A percentile compares a stretch with the other conserved stretches of the same genome.
These are phyloP conservation scores for Arctium lappa DNA, from an alignment of 129 eudicot genomes.

Conservation along the genomic window DNA sequence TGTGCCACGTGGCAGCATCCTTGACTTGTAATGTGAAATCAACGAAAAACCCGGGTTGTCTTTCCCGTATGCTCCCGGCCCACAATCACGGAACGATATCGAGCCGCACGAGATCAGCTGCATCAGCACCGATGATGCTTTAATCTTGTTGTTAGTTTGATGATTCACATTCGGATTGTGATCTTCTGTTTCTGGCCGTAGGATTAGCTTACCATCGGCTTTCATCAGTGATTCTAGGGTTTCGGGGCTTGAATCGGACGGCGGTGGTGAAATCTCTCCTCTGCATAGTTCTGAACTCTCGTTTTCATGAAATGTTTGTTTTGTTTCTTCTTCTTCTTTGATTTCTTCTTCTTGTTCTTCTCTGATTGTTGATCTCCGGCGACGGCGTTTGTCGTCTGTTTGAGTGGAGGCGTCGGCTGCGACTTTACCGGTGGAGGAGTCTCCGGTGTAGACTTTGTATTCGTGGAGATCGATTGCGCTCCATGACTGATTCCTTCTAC, in stretches of 20 bases:
- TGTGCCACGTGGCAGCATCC: constrained; percentile 78
- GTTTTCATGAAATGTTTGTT: constrained; percentile 7
- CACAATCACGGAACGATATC: constrained; percentile 76
- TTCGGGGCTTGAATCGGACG: constrained; percentile 98
- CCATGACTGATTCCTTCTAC: constrained; percentile 86
- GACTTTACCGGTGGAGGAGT: constrained; percentile 34
- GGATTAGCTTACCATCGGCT: constrained; percentile 53
- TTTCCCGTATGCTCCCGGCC: constrained; percentile 51
- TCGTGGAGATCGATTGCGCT: constrained; percentile 73
- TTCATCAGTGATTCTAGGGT: constrained; percentile 81
- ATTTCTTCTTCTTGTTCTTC: constrained; percentile 31
- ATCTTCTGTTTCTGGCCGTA: constrained; percentile 24
- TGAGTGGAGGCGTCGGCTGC: constrained; percentile 89
- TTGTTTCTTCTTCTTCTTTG: constrained; percentile 18
- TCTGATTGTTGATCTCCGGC: constrained; percentile 26
- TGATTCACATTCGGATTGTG: constrained; percentile 11
- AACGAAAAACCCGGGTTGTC: constrained; percentile 63
- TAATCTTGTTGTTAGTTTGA: constrained; percentile 23
- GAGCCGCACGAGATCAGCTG: constrained; percentile 88
- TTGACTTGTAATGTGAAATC: constrained; percentile 63
- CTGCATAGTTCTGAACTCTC: constrained; percentile 47
- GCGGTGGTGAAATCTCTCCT: constrained; percentile 86
- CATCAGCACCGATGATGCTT: constrained; percentile 77
- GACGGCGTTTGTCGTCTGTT: constrained; percentile 77
- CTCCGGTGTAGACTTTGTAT: constrained; percentile 71